Conservation (phyloP, 148 eudicot genomes). For the Arbutus unedo region DNA sequence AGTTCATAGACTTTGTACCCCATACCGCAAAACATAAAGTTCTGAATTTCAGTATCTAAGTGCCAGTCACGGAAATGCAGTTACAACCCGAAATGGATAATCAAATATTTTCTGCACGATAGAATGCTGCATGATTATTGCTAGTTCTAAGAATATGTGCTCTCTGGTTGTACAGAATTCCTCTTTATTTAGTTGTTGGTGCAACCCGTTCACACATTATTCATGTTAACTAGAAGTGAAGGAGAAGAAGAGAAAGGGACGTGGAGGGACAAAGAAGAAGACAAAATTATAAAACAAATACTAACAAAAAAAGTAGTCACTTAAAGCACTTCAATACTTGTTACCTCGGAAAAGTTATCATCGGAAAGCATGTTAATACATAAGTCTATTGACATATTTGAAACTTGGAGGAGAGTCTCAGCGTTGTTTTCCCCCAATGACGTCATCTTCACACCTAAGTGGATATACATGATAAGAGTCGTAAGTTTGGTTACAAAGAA, state of each 20-base stretch:
- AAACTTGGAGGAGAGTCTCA: constrained; percentile 46
- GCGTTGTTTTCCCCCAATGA: constrained; percentile 28
- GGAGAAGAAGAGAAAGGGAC: not conserved
- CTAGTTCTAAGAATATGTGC: no score
- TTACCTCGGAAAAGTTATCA: constrained; percentile 73
- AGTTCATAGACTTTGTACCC: not conserved
- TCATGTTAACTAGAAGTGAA: not conserved
- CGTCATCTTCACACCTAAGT: constrained; percentile 49
- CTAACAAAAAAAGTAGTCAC: not conserved
- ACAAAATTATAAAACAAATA: not conserved
- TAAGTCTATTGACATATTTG: constrained; percentile 41
- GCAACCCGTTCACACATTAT: not conserved
- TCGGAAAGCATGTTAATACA: constrained; percentile 60
- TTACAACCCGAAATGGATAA: no score
- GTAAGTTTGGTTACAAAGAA: not conserved
- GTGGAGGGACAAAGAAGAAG: not conserved
- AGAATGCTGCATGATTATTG: no score
- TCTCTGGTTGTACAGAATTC: not conserved
- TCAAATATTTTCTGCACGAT: no score
- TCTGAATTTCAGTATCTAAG: no score
- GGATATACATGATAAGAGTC: not conserved
- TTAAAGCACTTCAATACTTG: not conserved
- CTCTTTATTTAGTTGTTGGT: not conserved
- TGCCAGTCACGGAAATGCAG: no score
- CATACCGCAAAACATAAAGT: not conserved